These are phyloP conservation scores for Psilocybe azurescens DNA, from an alignment of 768 basidiomycete species.

Conservation along the genomic window DNA sequence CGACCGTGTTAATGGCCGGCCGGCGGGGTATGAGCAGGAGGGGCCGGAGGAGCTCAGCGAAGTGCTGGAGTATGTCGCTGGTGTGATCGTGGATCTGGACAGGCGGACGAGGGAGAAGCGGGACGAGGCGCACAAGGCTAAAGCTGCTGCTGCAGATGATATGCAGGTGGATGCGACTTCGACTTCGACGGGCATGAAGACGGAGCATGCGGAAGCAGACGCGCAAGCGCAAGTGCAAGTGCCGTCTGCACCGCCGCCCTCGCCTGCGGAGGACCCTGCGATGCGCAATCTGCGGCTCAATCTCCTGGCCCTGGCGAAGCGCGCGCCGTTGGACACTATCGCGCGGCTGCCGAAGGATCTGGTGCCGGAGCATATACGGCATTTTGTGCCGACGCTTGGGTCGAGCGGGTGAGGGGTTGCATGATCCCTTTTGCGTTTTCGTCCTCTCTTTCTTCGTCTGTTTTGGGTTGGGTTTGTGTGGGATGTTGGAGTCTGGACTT, in stretches of 20 bases:
- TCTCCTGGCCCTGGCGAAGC: slow-evolving; percentile 76
- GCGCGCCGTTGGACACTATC: slow-evolving; percentile 76
- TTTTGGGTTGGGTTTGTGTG: too few species aligned
- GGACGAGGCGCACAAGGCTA: not conserved
- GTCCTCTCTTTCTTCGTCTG: too few species aligned
- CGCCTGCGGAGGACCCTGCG: slow-evolving; percentile 48
- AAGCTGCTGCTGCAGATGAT: not conserved
- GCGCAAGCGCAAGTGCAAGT: not conserved
- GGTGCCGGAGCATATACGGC: slow-evolving; percentile 68
- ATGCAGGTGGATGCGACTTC: not conserved
- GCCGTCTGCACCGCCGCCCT: not conserved
- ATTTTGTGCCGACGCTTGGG: slow-evolving; percentile 61
- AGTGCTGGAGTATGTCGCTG: slow-evolving; percentile 64
- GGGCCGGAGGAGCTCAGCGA: slow-evolving; percentile 55
- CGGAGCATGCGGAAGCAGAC: too few species aligned
- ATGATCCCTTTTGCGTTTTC: not conserved
- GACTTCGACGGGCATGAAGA: too few species aligned
- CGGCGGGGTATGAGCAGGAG: slow-evolving; percentile 38
- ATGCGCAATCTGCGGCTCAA: slow-evolving; percentile 70
- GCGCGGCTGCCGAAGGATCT: slow-evolving; percentile 66
- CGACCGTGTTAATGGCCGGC: slow-evolving; percentile 16
- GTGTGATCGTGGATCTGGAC: slow-evolving; percentile 53
- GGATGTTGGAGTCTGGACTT: too few species aligned
- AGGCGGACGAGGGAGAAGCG: slow-evolving; percentile 23
- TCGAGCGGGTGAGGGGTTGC: slow-evolving; percentile 21